Conservation (phyloP, 495 filamentous ascomycete species). For the Penicillium subrubescens region DNA sequence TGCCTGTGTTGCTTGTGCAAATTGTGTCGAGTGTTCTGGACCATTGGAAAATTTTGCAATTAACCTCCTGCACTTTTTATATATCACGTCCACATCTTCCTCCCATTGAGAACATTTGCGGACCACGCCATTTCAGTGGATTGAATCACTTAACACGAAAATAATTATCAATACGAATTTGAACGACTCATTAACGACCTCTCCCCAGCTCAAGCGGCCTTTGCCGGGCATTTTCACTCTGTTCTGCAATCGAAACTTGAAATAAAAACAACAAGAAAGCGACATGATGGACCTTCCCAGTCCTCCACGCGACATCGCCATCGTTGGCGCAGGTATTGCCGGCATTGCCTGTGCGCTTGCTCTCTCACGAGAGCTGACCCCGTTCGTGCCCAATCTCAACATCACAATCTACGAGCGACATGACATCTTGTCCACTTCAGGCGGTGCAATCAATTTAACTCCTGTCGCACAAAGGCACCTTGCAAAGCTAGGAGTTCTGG, state of each 20-base stretch:
- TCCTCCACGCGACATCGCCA: slow-evolving; percentile 41
- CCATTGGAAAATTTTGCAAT: not conserved
- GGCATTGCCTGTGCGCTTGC: slow-evolving; percentile 58
- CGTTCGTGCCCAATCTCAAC: slow-evolving; percentile 43
- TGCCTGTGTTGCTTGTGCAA: not conserved
- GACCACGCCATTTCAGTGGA: not conserved
- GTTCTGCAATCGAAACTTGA: not conserved
- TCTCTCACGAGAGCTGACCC: slow-evolving; percentile 49
- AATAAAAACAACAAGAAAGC: not conserved
- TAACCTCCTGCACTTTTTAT: not conserved
- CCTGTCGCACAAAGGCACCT: slow-evolving; percentile 62
- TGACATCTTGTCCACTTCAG: slow-evolving; percentile 55
- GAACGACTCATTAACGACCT: not conserved
- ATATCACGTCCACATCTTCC: not conserved
- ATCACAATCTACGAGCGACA: slow-evolving; percentile 62
- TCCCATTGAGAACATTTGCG: not conserved
- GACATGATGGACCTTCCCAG: slow-evolving; percentile 16
- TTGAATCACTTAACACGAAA: not conserved
- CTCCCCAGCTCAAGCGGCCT: not conserved
- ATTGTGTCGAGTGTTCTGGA: not conserved
- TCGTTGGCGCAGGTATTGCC: slow-evolving; percentile 60
- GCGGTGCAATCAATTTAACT: slow-evolving; percentile 64
- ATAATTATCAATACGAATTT: not conserved
- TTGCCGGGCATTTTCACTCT: not conserved
- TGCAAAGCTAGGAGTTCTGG: slow-evolving; percentile 55